Conservation (phyloP, 495 filamentous ascomycete genomes). For the Annulohypoxylon maeteangense region DNA sequence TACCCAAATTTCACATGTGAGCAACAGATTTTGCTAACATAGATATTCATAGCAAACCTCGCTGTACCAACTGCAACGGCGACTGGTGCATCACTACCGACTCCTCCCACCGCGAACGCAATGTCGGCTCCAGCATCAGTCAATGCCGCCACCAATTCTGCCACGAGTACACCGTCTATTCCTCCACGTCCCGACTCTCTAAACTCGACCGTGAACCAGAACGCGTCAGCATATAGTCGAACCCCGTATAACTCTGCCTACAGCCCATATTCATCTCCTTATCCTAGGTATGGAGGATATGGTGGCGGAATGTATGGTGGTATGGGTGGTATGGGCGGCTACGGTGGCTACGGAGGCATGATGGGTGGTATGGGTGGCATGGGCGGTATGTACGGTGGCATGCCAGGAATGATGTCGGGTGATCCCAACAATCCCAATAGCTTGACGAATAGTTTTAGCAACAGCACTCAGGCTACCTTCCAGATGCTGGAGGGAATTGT, state of each 20-base stretch:
- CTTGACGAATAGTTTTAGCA: conserved; percentile 87
- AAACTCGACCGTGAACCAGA: conserved; percentile 81
- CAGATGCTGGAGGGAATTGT: conserved; percentile 99
- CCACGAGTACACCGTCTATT: conserved; percentile 72
- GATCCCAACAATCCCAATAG: conserved; percentile 94
- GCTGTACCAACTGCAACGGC: conserved; percentile 53
- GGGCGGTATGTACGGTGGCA: conserved; percentile 68
- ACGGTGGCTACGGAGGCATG: conserved; percentile 57
- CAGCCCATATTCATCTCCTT: conserved; percentile 60
- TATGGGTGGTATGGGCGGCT: conserved; percentile 46
- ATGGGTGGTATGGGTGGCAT: conserved; percentile 59
- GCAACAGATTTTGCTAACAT: conserved; percentile 30
- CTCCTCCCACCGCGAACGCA: conserved; percentile 50
- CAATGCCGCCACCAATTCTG: conserved; percentile 51
- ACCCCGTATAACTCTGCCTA: conserved; percentile 68
- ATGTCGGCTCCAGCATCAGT: conserved; percentile 58
- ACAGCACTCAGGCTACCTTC: conserved; percentile 96
- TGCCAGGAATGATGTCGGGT: conserved; percentile 68
- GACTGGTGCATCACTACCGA: conserved; percentile 43
- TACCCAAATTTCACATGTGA: conserved; percentile 24
- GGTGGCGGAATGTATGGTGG: conserved; percentile 52
- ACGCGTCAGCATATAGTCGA: conserved; percentile 80
- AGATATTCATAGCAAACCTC: conserved; percentile 52
- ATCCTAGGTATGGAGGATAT: conserved; percentile 55
- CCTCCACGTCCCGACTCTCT: conserved; percentile 82